phyloP scores from a whole-genome alignment of 225 moss, liverwort and hornwort genomes.

The Rhytidiadelphus loreus region DNA sequence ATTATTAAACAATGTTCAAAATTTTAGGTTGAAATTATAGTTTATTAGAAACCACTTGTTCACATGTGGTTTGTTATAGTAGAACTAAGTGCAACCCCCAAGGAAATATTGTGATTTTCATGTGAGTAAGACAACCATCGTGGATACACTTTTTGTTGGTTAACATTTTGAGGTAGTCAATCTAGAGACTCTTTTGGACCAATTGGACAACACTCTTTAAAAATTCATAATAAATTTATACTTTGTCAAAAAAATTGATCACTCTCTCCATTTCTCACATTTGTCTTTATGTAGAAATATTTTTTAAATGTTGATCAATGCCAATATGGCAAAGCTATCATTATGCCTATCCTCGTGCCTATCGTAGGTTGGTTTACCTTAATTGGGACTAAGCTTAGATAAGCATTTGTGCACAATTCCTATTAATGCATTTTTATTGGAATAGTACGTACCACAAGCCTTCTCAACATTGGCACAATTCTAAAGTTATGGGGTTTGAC shows the following conservation, averaged over 20 bases:
- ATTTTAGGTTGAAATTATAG: too few relatives aligned
- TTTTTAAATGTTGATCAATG: too few relatives aligned
- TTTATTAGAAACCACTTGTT: too few relatives aligned
- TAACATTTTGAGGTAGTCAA: not conserved
- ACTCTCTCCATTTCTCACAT: not conserved
- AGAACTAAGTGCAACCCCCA: too few relatives aligned
- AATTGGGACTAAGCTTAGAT: not conserved
- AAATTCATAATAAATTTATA: not conserved
- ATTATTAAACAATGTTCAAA: too few relatives aligned
- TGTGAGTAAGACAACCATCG: not conserved
- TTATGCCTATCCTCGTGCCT: not conserved
- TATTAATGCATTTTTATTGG: not conserved
- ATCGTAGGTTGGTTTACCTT: not conserved
- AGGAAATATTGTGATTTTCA: not conserved
- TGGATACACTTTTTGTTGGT: not conserved
- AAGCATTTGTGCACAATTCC: not conserved
- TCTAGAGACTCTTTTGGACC: not conserved
- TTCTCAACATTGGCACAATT: accelerated
- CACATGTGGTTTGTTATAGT: too few relatives aligned
- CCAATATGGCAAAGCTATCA: accelerated
- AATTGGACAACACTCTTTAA: not conserved
- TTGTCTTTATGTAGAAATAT: too few relatives aligned
- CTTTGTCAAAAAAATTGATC: too few relatives aligned
- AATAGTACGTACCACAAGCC: accelerated
- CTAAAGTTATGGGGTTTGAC: accelerated